Conservation (phyloP, 768 basidiomycete genomes). For the Russula lepida region DNA sequence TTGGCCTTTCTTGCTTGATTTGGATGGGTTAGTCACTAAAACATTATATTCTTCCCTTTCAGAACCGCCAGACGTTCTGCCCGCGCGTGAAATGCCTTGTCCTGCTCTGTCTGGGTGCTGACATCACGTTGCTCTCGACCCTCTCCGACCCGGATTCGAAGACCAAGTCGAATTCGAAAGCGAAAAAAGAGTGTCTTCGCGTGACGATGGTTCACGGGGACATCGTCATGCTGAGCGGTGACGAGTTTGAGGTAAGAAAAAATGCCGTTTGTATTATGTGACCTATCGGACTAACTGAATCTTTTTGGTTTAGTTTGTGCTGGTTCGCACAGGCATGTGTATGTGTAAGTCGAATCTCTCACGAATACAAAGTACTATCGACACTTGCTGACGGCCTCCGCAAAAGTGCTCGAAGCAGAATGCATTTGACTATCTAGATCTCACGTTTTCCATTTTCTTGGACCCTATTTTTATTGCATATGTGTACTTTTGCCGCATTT, state of each 20-base stretch:
- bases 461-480: slow-evolving; percentile 10
- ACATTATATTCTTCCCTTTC: not conserved
- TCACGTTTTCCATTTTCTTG: not conserved
- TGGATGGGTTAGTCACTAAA: not conserved
- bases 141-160: not conserved
- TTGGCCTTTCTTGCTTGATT: not conserved
- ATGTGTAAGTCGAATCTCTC: slow-evolving; percentile 11
- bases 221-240: slow-evolving; percentile 7
- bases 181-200: slow-evolving; percentile 12
- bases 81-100: not conserved
- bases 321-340: slow-evolving; percentile 16
- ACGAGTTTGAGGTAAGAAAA: slow-evolving; percentile 7
- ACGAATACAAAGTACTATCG: too few relatives aligned
- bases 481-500: not conserved
- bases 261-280: not conserved
- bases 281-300: not conserved
- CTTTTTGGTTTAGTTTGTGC: not conserved
- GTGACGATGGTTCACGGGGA: slow-evolving; percentile 21
- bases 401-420: slow-evolving; percentile 14
- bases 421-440: slow-evolving; percentile 1
- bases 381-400: not conserved
- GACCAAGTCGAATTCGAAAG: not conserved
- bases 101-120: slow-evolving; percentile 19
- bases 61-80: slow-evolving; percentile 12
- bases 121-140: slow-evolving; percentile 5